Evolutionary conservation across 179 eudicot species (phyloP).

Genomic region (Monotropa hypopitys): DNA sequence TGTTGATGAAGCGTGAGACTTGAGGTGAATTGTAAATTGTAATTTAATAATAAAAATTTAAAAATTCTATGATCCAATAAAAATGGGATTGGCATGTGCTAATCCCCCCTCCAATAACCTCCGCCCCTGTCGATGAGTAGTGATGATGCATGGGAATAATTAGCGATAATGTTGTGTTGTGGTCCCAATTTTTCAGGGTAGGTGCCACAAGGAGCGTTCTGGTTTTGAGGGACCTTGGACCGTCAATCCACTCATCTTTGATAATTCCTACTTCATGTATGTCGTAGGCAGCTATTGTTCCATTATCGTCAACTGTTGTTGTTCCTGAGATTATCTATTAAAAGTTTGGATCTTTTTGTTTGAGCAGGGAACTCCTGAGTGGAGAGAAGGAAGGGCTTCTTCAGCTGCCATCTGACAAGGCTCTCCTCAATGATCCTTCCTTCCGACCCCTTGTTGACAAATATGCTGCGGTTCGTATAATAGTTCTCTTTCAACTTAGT

Average conservation of each 20-base stretch:
- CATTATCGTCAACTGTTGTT: background rate
- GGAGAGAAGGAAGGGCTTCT: slow-evolving; percentile 93
- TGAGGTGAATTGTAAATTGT: too few relatives aligned
- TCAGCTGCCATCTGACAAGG: slow-evolving; percentile 87
- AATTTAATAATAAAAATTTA: too few relatives aligned
- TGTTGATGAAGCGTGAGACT: too few relatives aligned
- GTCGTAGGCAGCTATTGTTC: background rate
- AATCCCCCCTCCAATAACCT: too few relatives aligned
- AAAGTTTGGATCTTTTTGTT: background rate
- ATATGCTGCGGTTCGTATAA: slow-evolving; percentile 65
- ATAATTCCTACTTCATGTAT: slow-evolving; percentile 79
- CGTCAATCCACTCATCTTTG: slow-evolving; percentile 68
- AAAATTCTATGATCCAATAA: too few relatives aligned
- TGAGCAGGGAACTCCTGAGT: slow-evolving; percentile 54
- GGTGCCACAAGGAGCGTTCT: slow-evolving; percentile 92
- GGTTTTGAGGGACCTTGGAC: slow-evolving; percentile 98
- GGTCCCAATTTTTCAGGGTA: slow-evolving; percentile 37
- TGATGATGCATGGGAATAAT: background rate
- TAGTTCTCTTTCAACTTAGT: background rate
- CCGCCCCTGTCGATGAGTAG: too few relatives aligned
- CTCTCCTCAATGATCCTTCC: slow-evolving; percentile 59
- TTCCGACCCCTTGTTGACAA: slow-evolving; percentile 87
- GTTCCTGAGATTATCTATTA: background rate
- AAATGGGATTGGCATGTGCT: too few relatives aligned
- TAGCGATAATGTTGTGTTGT: background rate